Base-by-base conservation (phyloP, 371 early-diverging fungal species). In the Mortierella sp. region DNA sequence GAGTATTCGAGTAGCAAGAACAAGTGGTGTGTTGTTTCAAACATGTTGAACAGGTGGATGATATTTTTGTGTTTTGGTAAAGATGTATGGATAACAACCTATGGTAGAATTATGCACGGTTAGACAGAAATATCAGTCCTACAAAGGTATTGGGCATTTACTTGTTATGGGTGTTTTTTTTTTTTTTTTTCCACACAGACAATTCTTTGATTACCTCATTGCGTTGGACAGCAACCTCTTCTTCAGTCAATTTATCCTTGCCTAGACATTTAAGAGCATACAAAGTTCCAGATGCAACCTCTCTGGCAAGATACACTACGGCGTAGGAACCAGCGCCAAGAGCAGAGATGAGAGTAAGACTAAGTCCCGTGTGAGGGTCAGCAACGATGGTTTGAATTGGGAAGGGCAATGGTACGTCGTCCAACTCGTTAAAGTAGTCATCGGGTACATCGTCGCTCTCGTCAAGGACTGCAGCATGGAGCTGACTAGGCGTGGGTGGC, bases 1-100 rank as follows among this genome's bases (percentile, higher is more conserved):
- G 89, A 88, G 68, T 92, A 93, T 83, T 96, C 96, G 83, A 96
- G 87, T 19, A 96, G 87, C 67, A 96, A 84, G 76, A 93, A 96
- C 19, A 93, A 84, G 81, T 87, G 91, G 38, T 91, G 84, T 28
- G 85, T 76, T n/a, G 91, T 90, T 73, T 91, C 91, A 40, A 95
- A 91, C 62, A 90, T 87, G 74, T 91, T 89, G 63, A 91, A 87
- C 70, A 95, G 85, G 32, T 84, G 78, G 19, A 96, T 87, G 32
- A 96, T 90, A 70, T 92, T 91, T 32, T 86, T 87, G 70, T 95
- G 94, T 15, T 87, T 85, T 33, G 91, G 87, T 43, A 92, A 80
- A 38, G 86, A 84, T 15, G 87, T 83, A 60, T 92, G 94, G n/a
- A 93, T 86, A 28, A 87, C 86, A 21, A 89, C 77, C 71, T 88